Evolutionary conservation across 2,329 filamentous ascomycete genomes (phyloP).

Genomic region (Fusarium dlaminii): DNA sequence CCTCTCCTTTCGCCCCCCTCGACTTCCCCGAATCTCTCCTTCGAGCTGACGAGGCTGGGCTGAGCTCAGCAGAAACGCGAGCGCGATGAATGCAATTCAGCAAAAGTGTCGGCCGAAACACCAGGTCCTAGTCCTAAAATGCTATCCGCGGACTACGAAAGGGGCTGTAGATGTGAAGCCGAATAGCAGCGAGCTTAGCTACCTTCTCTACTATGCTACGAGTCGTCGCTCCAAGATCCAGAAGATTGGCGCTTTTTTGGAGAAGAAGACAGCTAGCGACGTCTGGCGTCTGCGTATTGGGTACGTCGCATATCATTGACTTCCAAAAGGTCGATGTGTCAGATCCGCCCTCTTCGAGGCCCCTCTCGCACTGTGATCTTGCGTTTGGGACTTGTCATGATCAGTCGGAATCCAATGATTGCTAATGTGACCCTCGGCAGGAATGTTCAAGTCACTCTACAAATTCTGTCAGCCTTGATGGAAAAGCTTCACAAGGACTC

Average conservation of each 20-base stretch:
- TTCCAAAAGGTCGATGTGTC: constrained; percentile 25
- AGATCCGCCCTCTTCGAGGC: not conserved
- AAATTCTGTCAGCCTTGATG: constrained; percentile 90
- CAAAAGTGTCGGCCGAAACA: constrained; percentile 88
- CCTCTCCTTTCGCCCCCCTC: not conserved
- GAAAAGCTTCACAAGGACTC: constrained; percentile 93
- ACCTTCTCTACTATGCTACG: constrained; percentile 95
- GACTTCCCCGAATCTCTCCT: not conserved
- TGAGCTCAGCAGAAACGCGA: constrained; percentile 31
- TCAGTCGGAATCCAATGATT: not conserved
- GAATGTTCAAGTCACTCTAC: constrained; percentile 93
- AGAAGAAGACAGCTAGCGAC: constrained; percentile 92
- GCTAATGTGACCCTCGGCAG: constrained; percentile 55
- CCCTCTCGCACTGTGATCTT: not conserved
- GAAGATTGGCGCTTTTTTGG: constrained; percentile 93
- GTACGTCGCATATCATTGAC: constrained; percentile 57
- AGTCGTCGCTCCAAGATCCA: constrained; percentile 94
- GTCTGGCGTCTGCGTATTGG: constrained; percentile 89
- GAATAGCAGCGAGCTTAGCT: constrained; percentile 96
- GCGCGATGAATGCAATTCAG: constrained; percentile 70
- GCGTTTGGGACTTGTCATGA: not conserved
- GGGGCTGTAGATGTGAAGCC: constrained; percentile 92
- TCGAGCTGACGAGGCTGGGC: constrained; percentile 27
- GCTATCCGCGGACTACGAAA: constrained; percentile 93
- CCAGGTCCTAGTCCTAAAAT: constrained; percentile 94